phyloP scores from a whole-genome alignment of 2,329 filamentous ascomycete genomes.

The Calonectria naviculata region DNA sequence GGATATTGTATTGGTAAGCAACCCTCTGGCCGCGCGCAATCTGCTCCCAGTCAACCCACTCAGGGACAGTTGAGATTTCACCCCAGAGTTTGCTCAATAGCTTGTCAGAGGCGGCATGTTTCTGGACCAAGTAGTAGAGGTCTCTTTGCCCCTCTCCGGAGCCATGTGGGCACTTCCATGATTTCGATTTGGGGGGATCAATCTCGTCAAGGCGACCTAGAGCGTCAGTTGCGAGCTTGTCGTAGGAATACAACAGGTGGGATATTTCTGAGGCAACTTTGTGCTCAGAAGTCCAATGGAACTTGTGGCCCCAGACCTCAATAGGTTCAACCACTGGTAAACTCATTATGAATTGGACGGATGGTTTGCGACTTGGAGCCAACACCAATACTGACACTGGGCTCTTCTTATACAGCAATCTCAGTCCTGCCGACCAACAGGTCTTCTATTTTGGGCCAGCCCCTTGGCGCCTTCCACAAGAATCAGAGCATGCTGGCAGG shows the following conservation, averaged over 20 bases:
- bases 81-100: slow-evolving; percentile 70
- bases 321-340: slow-evolving; percentile 20
- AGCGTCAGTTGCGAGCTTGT: slow-evolving; percentile 74
- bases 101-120: slow-evolving; percentile 67
- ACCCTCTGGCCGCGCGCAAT: slow-evolving; percentile 80
- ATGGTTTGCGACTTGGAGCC: not conserved
- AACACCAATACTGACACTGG: not conserved
- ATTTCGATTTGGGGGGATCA: slow-evolving; percentile 47
- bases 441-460: not conserved
- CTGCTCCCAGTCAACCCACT: slow-evolving; percentile 84
- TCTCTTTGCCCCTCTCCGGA: slow-evolving; percentile 59
- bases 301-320: slow-evolving; percentile 59
- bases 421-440: not conserved
- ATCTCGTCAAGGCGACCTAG: slow-evolving; percentile 72
- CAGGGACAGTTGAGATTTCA: slow-evolving; percentile 73
- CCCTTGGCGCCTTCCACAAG: slow-evolving; percentile 21
- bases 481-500: slow-evolving; percentile 23
- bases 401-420: slow-evolving; percentile 4
- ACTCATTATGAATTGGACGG: slow-evolving; percentile 20
- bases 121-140: slow-evolving; percentile 70
- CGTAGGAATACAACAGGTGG: slow-evolving; percentile 74
- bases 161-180: slow-evolving; percentile 42
- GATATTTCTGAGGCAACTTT: slow-evolving; percentile 67
- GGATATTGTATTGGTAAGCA: slow-evolving; percentile 80
- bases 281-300: slow-evolving; percentile 76